Base-by-base conservation (phyloP, 129 eudicot genomes). In the Chrysanthemum lavandulifolium region DNA sequence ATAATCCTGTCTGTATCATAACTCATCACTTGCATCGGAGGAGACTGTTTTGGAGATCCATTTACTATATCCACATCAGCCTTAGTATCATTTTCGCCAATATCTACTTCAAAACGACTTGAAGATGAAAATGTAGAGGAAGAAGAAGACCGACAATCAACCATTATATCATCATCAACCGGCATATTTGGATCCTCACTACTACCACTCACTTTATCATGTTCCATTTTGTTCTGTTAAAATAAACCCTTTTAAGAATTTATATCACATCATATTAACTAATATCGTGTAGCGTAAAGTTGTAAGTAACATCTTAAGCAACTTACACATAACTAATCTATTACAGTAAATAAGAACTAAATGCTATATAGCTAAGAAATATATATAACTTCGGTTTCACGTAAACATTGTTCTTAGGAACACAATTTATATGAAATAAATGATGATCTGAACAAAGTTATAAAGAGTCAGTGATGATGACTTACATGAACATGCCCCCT, bases 1-100 rank as follows among this genome's bases (percentile, higher is more conserved):
- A 96, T 88, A 25, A 81, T 86, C 55, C 91, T 80, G 48, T 73
- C 78, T 0, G 87, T 82, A 45, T 87, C 95, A 63, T 87, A 83
- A 2, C 83, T 86, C 91, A 87, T 87, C 13, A 73, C 58, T 78
- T 90, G 96, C n/a, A 75, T 11, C 10, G 87, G 86, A 59, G 96
- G 93, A 49, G 85, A 86, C 43, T 74, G 71, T 61, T 62, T 81
- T 15, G 81, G 83, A n/a, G 82, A 71, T 15, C 67, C 70, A 69
- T 59, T 65, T 52, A 67, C 7, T 21, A 58, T 19, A 18, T 49
- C 16, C 69, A 67, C 40, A 16, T 81, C 81, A 67, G 57, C 27
- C 43, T 13, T 16, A 45, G 21, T 69, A 61, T 71, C 72, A 55
- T 71, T 73, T 71, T 78, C 76, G 14, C 54, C 52, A 5, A 1